Evolutionary conservation across 768 basidiomycete genomes (phyloP).

Genomic region (Calvatia gigantea): DNA sequence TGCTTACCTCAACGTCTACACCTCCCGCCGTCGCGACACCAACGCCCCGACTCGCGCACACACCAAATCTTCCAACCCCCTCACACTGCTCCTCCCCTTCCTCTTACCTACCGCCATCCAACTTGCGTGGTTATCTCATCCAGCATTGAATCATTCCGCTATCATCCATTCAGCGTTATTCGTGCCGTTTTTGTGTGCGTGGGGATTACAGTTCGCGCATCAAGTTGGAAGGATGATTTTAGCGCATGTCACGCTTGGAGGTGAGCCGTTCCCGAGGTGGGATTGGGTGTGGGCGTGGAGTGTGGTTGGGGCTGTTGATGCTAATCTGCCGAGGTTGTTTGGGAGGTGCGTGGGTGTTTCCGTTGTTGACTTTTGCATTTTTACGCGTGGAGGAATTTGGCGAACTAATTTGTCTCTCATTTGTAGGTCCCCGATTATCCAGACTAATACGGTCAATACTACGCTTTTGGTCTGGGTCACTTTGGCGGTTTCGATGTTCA

Average conservation of each 20-base stretch:
- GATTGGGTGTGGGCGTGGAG: constrained; percentile 87
- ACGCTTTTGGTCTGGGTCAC: constrained; percentile 73
- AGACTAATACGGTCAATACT: constrained; percentile 57
- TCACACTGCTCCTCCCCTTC: constrained; percentile 81
- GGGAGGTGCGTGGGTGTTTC: constrained; percentile 48
- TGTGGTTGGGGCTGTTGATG: constrained; percentile 74
- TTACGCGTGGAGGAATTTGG: not conserved
- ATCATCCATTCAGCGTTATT: constrained; percentile 77
- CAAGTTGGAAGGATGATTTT: constrained; percentile 92
- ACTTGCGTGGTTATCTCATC: constrained; percentile 76
- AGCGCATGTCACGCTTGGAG: constrained; percentile 76
- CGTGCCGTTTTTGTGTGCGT: constrained; percentile 85
- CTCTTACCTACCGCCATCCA: constrained; percentile 66
- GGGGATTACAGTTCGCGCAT: constrained; percentile 90
- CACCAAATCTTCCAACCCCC: constrained; percentile 28
- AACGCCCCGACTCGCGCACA: not conserved
- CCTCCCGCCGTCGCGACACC: constrained; percentile 30
- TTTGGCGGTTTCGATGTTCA: constrained; percentile 60
- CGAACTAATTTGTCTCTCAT: constrained; percentile 2
- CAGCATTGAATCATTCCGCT: constrained; percentile 53
- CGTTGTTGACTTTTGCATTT: constrained; percentile 5
- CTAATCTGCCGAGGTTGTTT: constrained; percentile 67
- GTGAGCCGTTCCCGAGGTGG: constrained; percentile 79
- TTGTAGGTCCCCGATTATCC: constrained; percentile 65
- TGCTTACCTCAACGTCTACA: constrained; percentile 79